phyloP scores from a whole-genome alignment of 164 flowering plant species.

The Aristolochia contorta region DNA sequence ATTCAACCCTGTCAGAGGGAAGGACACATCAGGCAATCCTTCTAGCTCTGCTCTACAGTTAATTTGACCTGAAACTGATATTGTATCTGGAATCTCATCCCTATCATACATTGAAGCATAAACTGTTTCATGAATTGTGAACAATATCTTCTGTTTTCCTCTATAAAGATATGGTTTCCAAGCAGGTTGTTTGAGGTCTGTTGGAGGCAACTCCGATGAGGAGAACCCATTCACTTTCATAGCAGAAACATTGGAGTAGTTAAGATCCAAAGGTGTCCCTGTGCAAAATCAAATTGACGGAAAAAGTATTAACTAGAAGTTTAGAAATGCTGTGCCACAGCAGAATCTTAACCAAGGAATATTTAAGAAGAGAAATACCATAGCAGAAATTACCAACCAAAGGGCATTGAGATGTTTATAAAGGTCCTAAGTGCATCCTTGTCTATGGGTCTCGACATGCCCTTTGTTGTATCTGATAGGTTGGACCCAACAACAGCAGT shows the following conservation, averaged over 20 bases:
- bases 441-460: slow-evolving; percentile 61
- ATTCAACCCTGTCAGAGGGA: slow-evolving; percentile 71
- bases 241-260: slow-evolving; percentile 54
- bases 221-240: slow-evolving; percentile 74
- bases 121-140: slow-evolving; percentile 68
- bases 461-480: slow-evolving; percentile 60
- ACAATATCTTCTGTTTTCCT: slow-evolving; percentile 79
- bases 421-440: slow-evolving; percentile 77
- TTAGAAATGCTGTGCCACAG: not conserved
- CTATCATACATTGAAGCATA: slow-evolving; percentile 93
- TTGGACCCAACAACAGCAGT: slow-evolving; percentile 39
- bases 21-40: slow-evolving; percentile 92
- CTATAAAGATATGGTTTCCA: slow-evolving; percentile 96
- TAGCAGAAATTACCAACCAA: slow-evolving; percentile 77
- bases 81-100: slow-evolving; percentile 86
- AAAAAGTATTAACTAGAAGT: not conserved
- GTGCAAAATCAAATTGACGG: slow-evolving; percentile 5
- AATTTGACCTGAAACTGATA: slow-evolving; percentile 83
- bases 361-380: slow-evolving; percentile 38
- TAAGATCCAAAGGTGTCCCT: slow-evolving; percentile 97
- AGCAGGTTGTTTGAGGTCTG: slow-evolving; percentile 87
- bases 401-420: slow-evolving; percentile 87
- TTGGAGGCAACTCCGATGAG: slow-evolving; percentile 63
- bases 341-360: slow-evolving; percentile 2
- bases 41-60: slow-evolving; percentile 96